Evolutionary conservation across 2,329 filamentous ascomycete species (phyloP).

Genomic region (Curvularia sp.): DNA sequence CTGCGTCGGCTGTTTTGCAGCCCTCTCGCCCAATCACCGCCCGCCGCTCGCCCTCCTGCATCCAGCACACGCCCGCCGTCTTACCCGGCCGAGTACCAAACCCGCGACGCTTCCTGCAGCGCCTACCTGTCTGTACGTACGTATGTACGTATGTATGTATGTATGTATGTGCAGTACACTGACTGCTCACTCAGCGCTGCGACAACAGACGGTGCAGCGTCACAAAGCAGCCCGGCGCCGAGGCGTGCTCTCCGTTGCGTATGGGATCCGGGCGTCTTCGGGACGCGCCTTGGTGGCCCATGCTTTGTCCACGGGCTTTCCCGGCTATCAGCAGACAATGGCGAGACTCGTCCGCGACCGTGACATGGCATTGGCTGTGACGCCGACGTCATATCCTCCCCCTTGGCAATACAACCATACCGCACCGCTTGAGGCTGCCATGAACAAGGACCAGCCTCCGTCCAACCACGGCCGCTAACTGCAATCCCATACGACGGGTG

Average conservation of each 20-base stretch:
- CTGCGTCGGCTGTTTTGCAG: conserved; percentile 11
- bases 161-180: not conserved
- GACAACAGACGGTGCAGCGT: not conserved
- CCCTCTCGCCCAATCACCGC: conserved; percentile 24
- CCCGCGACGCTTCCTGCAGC: not conserved
- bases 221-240: not conserved
- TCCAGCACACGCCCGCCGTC: conserved; percentile 23
- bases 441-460: conserved; percentile 27
- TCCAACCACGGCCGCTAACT: conserved; percentile 22
- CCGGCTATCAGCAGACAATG: conserved; percentile 29
- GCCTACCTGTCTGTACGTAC: not conserved
- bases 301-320: conserved; percentile 19
- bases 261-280: conserved; percentile 22
- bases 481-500: conserved; percentile 9
- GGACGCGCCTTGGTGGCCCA: conserved; percentile 25
- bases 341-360: conserved; percentile 12
- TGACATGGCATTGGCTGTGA: conserved; percentile 3
- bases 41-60: conserved; percentile 15
- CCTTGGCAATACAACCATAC: not conserved
- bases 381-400: conserved; percentile 25
- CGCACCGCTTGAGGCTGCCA: conserved; percentile 16
- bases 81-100: conserved; percentile 1
- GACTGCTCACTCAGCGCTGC: not conserved
- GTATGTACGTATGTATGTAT: not conserved
- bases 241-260: conserved; percentile 4